Base-by-base conservation (phyloP, 1,139 yeast genomes). In the Protomyces arabidopsidicola region DNA sequence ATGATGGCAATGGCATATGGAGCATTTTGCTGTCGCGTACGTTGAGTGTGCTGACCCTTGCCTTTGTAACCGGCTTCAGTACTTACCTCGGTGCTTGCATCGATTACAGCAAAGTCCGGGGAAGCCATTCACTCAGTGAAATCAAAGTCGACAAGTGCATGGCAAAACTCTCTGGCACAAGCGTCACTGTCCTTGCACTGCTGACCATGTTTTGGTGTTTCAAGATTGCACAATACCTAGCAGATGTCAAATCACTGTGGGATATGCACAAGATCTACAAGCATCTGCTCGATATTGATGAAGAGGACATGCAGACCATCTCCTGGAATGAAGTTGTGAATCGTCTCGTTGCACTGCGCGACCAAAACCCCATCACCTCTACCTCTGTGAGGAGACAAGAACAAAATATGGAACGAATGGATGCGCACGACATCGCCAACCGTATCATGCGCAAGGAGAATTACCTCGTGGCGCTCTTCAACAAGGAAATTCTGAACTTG, bases 401-500 rank as follows among this genome's bases (percentile, higher is more conserved):
- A 27, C 69, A 83, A 66, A 84, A 91, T 0, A 87, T 86, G 70
- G 84, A 85, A 57, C 78, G 91, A 67, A 79, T 93, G 64, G 93
- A 89, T 72, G 96, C 98, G 2, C 97, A 90, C 73, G 95, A 87
- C 71, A 89, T 93, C 65, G 98, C 98, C 14, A 95, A 93, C 73
- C 79, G 98, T 67, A 88, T 93, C 65, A 91, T 93, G 98, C 80
- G 99, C 65, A 87, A 86, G 69, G 98, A 95, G 69, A 93, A 93
- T 72, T 93, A 91, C 73, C 81, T 90, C 78, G 89, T 93, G 72
- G 97, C 97, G 0, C 77, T 93, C 71, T 84, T 89, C 70, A 91
- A 90, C 75, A 88, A 86, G 69, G 85, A 88, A 67, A 77, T 91
- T 0, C 75, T 93, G 52, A 87, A 88, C 70, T 76, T 89, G 39